These are phyloP conservation scores for Podila epigama DNA, from an alignment of 192 early-diverging fungal genomes.

Conservation along the genomic window DNA sequence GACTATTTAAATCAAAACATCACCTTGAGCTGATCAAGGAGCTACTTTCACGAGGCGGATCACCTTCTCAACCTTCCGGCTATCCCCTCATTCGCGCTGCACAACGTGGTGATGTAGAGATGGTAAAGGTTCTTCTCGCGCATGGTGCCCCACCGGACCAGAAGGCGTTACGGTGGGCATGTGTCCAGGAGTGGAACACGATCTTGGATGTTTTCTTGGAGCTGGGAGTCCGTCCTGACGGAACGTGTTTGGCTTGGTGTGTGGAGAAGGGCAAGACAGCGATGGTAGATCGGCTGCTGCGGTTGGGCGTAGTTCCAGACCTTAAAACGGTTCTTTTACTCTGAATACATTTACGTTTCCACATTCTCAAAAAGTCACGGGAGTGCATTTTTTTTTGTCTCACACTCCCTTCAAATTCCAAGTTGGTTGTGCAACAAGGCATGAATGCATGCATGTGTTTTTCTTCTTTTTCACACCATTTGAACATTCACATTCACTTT, in stretches of 20 bases:
- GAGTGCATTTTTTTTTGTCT: too few species aligned
- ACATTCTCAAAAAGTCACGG: too few species aligned
- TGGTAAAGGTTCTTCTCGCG: slow-evolving; percentile 24
- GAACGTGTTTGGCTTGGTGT: slow-evolving; percentile 26
- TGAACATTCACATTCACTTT: not conserved
- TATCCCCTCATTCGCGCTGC: slow-evolving; percentile 35
- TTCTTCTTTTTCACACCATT: not conserved
- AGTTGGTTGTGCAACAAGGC: too few species aligned
- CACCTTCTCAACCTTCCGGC: slow-evolving; percentile 16
- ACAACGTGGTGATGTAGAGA: slow-evolving; percentile 33
- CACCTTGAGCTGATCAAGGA: slow-evolving; percentile 6
- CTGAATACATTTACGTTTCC: too few species aligned
- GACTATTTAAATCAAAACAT: slow-evolving; percentile 25
- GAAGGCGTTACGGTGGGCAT: slow-evolving; percentile 34
- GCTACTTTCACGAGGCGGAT: slow-evolving; percentile 27
- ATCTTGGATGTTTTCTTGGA: slow-evolving; percentile 39
- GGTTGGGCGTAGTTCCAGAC: slow-evolving; percentile 36
- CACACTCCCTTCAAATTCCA: too few species aligned
- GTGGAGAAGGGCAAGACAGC: slow-evolving; percentile 36
- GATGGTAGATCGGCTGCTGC: slow-evolving; percentile 41
- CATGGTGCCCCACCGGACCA: slow-evolving; percentile 27
- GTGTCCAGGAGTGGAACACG: slow-evolving; percentile 34
- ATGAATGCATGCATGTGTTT: too few species aligned
- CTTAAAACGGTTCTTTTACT: slow-evolving; percentile 35
- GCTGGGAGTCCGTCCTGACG: slow-evolving; percentile 29